Conservation (phyloP, 1,284 basidiomycete species). For the Naganishia albida region DNA sequence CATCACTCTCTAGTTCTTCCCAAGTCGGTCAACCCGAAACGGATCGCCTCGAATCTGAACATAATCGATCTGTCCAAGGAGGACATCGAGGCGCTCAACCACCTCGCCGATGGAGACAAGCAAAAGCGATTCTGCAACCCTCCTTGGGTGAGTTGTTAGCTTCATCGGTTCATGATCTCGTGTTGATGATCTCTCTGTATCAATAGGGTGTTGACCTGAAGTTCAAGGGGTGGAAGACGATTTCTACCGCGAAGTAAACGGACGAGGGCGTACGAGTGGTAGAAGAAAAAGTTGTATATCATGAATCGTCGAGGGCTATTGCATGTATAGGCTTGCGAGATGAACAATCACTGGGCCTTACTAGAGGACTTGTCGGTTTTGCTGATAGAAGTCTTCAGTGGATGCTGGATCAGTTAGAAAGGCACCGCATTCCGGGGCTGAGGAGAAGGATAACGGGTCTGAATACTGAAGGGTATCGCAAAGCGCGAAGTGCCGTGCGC, state of each 20-base stretch:
- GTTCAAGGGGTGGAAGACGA: constrained; percentile 27
- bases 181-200: background rate
- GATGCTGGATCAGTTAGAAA: too few relatives aligned
- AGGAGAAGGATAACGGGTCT: too few relatives aligned
- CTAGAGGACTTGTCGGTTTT: too few relatives aligned
- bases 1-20: constrained; percentile 46
- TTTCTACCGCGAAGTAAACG: constrained; percentile 24
- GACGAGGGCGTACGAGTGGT: too few relatives aligned
- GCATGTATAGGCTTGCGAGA: too few relatives aligned
- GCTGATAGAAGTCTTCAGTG: too few relatives aligned
- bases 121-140: constrained; percentile 57
- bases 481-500: background rate
- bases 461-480: background rate
- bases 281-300: too few relatives aligned
- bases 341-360: too few relatives aligned
- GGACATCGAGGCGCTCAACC: constrained; percentile 67
- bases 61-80: constrained; percentile 58
- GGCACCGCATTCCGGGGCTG: too few relatives aligned
- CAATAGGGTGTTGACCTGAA: constrained; percentile 29
- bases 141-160: constrained; percentile 40
- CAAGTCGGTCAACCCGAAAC: constrained; percentile 54
- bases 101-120: constrained; percentile 69
- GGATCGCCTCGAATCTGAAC: constrained; percentile 53
- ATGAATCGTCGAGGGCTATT: too few relatives aligned
- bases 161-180: background rate